These are phyloP conservation scores for Aspergillus novofumigatus DNA, from an alignment of 2,329 filamentous ascomycete species.

Conservation along the genomic window DNA sequence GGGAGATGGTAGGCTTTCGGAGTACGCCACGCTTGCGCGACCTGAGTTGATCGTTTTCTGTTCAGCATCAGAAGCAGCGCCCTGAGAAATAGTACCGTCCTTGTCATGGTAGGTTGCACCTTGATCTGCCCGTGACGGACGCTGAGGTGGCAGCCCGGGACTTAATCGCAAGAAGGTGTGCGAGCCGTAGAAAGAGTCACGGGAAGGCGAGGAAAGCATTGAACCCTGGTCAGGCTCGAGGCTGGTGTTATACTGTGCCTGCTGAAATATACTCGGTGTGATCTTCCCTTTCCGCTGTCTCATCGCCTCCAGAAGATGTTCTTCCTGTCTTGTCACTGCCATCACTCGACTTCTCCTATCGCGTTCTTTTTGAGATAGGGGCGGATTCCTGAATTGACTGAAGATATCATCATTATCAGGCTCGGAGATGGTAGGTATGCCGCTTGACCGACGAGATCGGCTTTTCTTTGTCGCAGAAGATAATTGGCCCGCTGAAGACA, in stretches of 20 bases:
- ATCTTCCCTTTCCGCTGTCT: slow-evolving; percentile 46
- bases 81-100: slow-evolving; percentile 23
- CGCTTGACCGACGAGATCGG: slow-evolving; percentile 27
- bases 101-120: slow-evolving; percentile 25
- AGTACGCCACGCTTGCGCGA: slow-evolving; percentile 32
- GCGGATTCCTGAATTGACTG: slow-evolving; percentile 15
- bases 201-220: slow-evolving; percentile 26
- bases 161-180: slow-evolving; percentile 40
- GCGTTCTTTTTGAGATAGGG: slow-evolving; percentile 22
- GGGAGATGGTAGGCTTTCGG: slow-evolving; percentile 37
- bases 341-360: slow-evolving; percentile 46
- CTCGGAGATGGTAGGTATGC: slow-evolving; percentile 33
- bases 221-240: slow-evolving; percentile 26
- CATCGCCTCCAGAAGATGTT: slow-evolving; percentile 49
- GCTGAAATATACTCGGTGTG: slow-evolving; percentile 38
- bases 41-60: slow-evolving; percentile 30
- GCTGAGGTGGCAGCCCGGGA: slow-evolving; percentile 25
- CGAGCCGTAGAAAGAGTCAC: slow-evolving; percentile 32
- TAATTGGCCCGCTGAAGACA: slow-evolving; percentile 26
- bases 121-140: slow-evolving; percentile 19
- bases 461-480: slow-evolving; percentile 20
- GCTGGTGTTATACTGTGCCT: slow-evolving; percentile 7
- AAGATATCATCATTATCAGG: slow-evolving; percentile 24
- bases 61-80: slow-evolving; percentile 31
- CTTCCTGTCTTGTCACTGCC: slow-evolving; percentile 52